Percentiles rank a stretch among this genome's conserved stretches.
phyloP scores from a whole-genome alignment of 2,329 filamentous ascomycete species.

The Zarea fungicola region DNA sequence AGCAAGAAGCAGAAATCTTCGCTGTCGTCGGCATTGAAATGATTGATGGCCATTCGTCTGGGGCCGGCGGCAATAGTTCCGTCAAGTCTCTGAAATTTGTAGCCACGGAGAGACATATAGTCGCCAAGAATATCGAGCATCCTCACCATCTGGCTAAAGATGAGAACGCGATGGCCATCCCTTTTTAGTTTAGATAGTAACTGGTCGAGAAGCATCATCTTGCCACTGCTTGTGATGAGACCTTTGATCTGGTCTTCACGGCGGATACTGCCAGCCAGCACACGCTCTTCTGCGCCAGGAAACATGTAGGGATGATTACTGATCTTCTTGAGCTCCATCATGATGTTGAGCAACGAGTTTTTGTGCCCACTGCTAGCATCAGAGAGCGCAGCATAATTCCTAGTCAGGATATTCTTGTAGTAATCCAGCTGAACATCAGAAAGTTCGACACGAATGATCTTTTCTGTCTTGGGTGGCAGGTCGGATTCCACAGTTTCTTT shows the following conservation, averaged over 20 bases:
- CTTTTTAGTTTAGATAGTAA: constrained; percentile 90
- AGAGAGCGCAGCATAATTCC: constrained; percentile 92
- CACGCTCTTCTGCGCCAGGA: constrained; percentile 83
- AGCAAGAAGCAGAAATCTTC: constrained; percentile 95
- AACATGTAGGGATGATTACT: constrained; percentile 99
- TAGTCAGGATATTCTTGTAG: constrained; percentile 97
- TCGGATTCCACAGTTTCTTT: constrained; percentile 98
- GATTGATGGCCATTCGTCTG: constrained; percentile 90
- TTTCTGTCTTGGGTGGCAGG: constrained; percentile 93
- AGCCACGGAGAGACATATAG: constrained; percentile 87
- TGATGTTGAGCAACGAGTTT: constrained; percentile 92
- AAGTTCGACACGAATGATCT: constrained; percentile 96
- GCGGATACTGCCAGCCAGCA: constrained; percentile 71
- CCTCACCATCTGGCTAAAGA: constrained; percentile 99
- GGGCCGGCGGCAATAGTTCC: constrained; percentile 88
- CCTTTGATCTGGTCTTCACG: constrained; percentile 89
- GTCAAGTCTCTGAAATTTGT: constrained; percentile 90
- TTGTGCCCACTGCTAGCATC: constrained; percentile 87
- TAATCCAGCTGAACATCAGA: constrained; percentile 96
- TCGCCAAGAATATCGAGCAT: constrained; percentile 96
- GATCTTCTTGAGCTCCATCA: constrained; percentile 99
- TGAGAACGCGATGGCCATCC: constrained; percentile 91
- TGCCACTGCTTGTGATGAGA: constrained; percentile 93
- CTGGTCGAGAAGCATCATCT: constrained; percentile 98
- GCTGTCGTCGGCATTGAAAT: constrained; percentile 96